Base-by-base conservation (phyloP, 805 yeast genomes). In the Wickerhamiella kurtzmanii region DNA sequence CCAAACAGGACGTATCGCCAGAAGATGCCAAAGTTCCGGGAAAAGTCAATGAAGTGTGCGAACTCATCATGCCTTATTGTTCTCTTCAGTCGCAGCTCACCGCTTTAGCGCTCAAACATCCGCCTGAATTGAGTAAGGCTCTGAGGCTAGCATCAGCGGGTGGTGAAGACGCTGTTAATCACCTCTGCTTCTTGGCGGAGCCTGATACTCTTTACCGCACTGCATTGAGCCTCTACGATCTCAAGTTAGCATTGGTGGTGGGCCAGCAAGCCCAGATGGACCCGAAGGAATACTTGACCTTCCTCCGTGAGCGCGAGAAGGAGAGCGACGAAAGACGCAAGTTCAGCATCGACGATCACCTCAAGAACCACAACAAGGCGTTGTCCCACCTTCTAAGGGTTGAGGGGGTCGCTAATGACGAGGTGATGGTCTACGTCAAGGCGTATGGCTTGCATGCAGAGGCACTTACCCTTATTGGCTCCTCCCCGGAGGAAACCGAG, bases 191-290 rank as follows among this genome's bases (percentile, higher is more conserved):
- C 71, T 67, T 92, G 48, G 86, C 82, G 58, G 99, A 89, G 64
- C 94, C 87, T 35, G 86, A 86, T 59, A 68, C 75, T 50, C 71
- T 92, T 18, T 92, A 89, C 64, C 73, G 79, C 43, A 78, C 80
- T 17, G 82, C 96, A 0, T 71, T 92, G 48, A 82, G 94, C 2
- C 67, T 82, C 18, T 92, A 92, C 58, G 82, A 92, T 60, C 79
- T 92, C 38, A 79, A 79, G 48, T 68, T 89, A 56, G 76, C 97
- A 0, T 71, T 92, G 48, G 71, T 74, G 11, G 79, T 92, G 49
- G 98, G 98, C 0, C 97, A 94, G 61, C 92, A 87, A 59, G 87
- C 96, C 0, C 97, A 89, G 64, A 88, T 82, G 71, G 99, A 92
- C 66, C 99, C 99, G 20, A 86, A 88, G 58, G 99, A 92, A 64